phyloP scores from a whole-genome alignment of 768 basidiomycete species.

The Tylopilus felleus region DNA sequence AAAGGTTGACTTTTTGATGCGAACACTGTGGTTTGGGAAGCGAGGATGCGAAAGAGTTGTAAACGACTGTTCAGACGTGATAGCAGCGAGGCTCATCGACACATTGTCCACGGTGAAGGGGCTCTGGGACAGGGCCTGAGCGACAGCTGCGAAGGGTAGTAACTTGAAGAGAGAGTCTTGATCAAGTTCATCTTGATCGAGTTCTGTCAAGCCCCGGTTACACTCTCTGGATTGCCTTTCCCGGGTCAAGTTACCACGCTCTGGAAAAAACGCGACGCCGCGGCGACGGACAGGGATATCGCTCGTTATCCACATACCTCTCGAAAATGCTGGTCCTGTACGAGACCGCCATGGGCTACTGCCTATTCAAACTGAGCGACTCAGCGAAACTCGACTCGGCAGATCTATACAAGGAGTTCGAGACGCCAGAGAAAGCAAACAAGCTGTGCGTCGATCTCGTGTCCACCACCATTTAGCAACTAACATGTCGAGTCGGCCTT shows the following conservation, averaged over 20 bases:
- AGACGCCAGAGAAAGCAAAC: constrained; percentile 87
- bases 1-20: constrained; percentile 59
- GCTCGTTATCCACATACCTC: background rate
- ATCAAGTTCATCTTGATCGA: background rate
- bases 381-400: constrained; percentile 82
- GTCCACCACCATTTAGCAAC: constrained; percentile 10
- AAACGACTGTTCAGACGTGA: constrained; percentile 30
- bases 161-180: constrained; percentile 4
- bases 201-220: no score
- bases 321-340: constrained; percentile 89
- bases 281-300: background rate
- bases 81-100: constrained; percentile 22
- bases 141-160: background rate
- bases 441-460: constrained; percentile 65
- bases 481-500: constrained; percentile 5
- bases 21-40: constrained; percentile 52
- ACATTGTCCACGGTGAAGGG: constrained; percentile 1
- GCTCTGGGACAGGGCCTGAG: constrained; percentile 8
- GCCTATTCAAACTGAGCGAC: constrained; percentile 94
- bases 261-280: constrained; percentile 25
- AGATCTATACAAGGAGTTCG: constrained; percentile 89
- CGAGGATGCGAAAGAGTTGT: constrained; percentile 44
- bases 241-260: constrained; percentile 30
- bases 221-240: constrained; percentile 18
- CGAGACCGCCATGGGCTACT: constrained; percentile 95